Evolutionary conservation across 1,284 basidiomycete species (phyloP).

Genomic region (Rhodotorula sp.): DNA sequence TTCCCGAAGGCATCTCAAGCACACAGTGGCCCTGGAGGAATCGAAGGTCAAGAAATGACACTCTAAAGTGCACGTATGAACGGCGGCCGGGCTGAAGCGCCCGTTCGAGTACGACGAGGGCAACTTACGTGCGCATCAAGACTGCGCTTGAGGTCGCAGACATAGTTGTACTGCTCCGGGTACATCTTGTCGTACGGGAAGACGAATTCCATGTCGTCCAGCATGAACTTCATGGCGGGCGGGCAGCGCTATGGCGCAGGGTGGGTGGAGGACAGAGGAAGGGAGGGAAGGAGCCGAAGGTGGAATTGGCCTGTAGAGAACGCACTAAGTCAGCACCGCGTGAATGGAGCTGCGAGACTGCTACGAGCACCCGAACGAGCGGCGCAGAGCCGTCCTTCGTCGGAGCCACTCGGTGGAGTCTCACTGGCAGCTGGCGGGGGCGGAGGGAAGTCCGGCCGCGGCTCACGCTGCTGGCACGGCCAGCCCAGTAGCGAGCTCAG

Average conservation of each 20-base stretch:
- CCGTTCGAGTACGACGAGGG: background rate
- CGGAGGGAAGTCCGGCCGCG: no score
- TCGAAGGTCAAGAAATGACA: no score
- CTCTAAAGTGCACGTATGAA: background rate
- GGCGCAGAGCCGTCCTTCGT: no score
- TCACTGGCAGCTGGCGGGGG: no score
- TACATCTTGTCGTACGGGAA: conserved; percentile 61
- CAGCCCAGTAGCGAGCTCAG: background rate
- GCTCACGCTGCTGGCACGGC: no score
- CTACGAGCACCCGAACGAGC: background rate
- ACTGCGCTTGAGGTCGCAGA: conserved; percentile 96
- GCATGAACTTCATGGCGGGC: conserved; percentile 83
- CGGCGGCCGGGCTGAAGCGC: conserved; percentile 49
- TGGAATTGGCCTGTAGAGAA: background rate
- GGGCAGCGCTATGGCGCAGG: background rate
- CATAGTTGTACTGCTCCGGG: conserved; percentile 93
- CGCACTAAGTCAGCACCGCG: no score
- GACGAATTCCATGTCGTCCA: conserved; percentile 81
- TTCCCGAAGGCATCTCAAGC: conserved; percentile 99
- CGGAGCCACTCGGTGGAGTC: no score
- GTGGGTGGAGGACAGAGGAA: background rate
- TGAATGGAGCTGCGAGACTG: no score
- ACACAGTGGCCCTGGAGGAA: conserved; percentile 86
- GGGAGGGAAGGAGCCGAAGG: background rate
- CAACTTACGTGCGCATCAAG: conserved; percentile 73